Evolutionary conservation across 1,139 yeast genomes (phyloP), one percentile per base, ranked within the genome.

Genomic region (Hansenula lynferdii): DNA sequence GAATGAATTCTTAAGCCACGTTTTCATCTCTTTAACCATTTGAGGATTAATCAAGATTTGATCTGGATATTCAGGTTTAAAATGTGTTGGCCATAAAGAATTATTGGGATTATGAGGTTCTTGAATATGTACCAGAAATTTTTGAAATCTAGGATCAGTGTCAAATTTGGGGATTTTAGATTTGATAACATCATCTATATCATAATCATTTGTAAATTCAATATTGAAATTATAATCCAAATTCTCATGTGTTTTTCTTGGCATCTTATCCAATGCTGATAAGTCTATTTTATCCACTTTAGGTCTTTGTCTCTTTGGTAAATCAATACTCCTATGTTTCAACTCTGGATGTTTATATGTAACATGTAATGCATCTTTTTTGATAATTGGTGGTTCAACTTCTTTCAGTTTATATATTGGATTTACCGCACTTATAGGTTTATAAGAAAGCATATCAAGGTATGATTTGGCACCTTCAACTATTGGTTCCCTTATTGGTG

Each of bases 1-100:
- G 50, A 79, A 80, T 0, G 85, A 66, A 20, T 64, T 61, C 1
- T 48, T 36, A 1, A 82, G 50, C 87, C 89, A 81, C 5, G 49
- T 44, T 23, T 58, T 53, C 1, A 80, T 61, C 17, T 32, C 49
- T 15, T 40, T 56, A 10, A 58, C 53, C 12, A 47, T 19, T 10
- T 37, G 35, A 0, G 48, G 40, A 15, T 56, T 62, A 27, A 72
- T 45, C 16, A 77, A 47, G 10, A 76, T 62, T 1, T 71, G 68
- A 1, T 58, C 50, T 4, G 67, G 44, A 0, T 41, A 31, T 6
- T 50, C 48, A 0, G 83, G 83, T 39, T 63, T 66, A 44, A 73
- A 72, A 17, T 62, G 45, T 12, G 61, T 63, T 1, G 71, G 60
- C 82, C 82, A 77, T 11, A 65, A 30, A 33, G 33, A 50, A 31